Evolutionary conservation across 192 early-diverging fungal species (phyloP), one percentile per base, ranked within the genome.

Genomic region (Lobosporangium transversale): DNA sequence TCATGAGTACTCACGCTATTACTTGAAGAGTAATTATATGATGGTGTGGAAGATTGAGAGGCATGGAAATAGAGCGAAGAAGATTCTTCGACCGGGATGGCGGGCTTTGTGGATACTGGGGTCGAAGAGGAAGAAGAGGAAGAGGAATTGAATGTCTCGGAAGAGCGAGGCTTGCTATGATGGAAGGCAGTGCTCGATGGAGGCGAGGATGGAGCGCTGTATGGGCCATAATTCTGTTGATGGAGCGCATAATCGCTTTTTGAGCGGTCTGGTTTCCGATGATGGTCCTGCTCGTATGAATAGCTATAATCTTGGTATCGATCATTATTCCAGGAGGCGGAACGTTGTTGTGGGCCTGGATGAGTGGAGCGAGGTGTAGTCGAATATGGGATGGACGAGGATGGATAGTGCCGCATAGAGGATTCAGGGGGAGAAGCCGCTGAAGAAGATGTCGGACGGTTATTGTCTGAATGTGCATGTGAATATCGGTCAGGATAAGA

Each of bases 241-340:
- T 76, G 73, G 7, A 76, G 73, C 17, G 73, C 73, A 58, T 67
- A 67, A n/a, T 76, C 64, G 35, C 73, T 76, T 53, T 67, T 76
- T 2, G 73, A 65, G 18, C 64, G 73, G 31, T 76, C 73, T 44
- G 53, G 56, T 21, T 65, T 53, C 18, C 52, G 32, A 10, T 66
- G 73, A 3, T 76, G 56, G 2, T 66, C 57, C 1, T 57, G 58
- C 42, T 66, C 56, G 35, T 55, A 54, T 9, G 57, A 67, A 29
- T 67, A 37, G 31, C 31, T 55, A 23, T 74, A 63, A 21, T 71
- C 54, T 14, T 58, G 59, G 61, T 71, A 57, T 18, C 58, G 47
- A 36, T 67, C 64, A n/a, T 23, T 57, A 45, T 75, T 66, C 62
- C 56, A 58, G 42, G 71, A 75, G 57, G 63, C 71, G 17, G 71